phyloP scores from a whole-genome alignment of 2,329 filamentous ascomycete genomes.

The Aspergillus glaucus region DNA sequence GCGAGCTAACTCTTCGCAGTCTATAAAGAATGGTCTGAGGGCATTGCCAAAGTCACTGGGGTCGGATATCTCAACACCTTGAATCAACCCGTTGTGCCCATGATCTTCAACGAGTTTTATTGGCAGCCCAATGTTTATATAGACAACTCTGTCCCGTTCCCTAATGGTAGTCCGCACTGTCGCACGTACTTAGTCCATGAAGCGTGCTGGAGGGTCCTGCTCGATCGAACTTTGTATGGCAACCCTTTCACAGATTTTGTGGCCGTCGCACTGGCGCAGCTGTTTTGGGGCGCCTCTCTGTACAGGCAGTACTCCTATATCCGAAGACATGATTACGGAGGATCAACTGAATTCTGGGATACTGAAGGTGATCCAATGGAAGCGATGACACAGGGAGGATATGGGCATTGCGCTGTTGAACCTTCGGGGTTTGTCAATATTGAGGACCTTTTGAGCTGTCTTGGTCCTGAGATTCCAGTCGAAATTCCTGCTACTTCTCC shows the following conservation, averaged over 20 bases:
- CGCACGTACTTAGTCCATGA: not conserved
- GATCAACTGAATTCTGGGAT: not conserved
- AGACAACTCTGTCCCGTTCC: not conserved
- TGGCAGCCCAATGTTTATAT: not conserved
- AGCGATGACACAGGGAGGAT: not conserved
- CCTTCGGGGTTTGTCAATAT: not conserved
- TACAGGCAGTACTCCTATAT: too few relatives aligned
- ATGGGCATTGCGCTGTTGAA: not conserved
- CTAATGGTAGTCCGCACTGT: too few relatives aligned
- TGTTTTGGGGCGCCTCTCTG: not conserved
- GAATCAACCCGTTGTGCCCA: not conserved
- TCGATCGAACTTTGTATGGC: not conserved
- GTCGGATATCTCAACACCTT: not conserved
- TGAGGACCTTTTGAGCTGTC: not conserved
- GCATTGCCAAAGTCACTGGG: not conserved
- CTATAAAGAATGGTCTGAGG: not conserved
- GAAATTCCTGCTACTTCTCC: too few relatives aligned
- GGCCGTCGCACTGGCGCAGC: too few relatives aligned
- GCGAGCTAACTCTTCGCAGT: too few relatives aligned
- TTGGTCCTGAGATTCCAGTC: not conserved
- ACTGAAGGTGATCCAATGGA: not conserved
- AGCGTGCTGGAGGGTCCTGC: not conserved
- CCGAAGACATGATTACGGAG: not conserved
- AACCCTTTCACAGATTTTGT: not conserved
- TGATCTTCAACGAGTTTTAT: not conserved